Evolutionary conservation across 2,329 filamentous ascomycete species (phyloP), one percentile per base, ranked within the genome.

Genomic region (Penicillium sp.): DNA sequence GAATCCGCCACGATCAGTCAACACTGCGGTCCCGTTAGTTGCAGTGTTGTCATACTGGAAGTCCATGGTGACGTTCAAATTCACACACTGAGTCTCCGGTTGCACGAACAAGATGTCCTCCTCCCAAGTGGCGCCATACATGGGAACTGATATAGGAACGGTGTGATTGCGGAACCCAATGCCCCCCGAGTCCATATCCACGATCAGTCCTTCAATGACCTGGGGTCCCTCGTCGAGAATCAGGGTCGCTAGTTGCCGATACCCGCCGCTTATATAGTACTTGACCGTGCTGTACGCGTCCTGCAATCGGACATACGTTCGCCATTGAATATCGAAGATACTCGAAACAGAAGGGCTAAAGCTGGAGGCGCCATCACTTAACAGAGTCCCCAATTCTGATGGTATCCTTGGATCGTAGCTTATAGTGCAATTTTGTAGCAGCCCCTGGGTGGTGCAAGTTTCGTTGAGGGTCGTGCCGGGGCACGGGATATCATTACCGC

Each of bases 41-140:
- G 40, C 7, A 42, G 40, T 19, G 9, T 8, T 42, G 22, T 9
- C 40, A 42, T 42, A 42, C 40, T 42, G 40, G n/a, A 42, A 42
- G n/a, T 42, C 40, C 40, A 42, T 22, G 19, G 40, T 42, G 40
- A 42, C 10, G 40, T 42, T 42, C 40, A 42, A n/a, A 3, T 42
- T 42, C 40, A 42, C 40, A 42, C 40, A 42, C 40, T 42, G 40
- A 2, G 40, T 42, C 10, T 42, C 40, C 8, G 40, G 40, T 12
- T 42, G 40, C 40, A 42, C 40, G 40, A 42, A 42, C 40, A 42
- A 12, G 40, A 42, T 42, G n/a, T 42, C 40, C 40, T 42, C 40
- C 40, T 19, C 40, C 40, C 40, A 42, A 22, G 40, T 22, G 17
- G 40, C 40, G n/a, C n/a, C 40, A 42, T 19, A 12, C n/a, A 7